Base-by-base conservation (phyloP, 108 stramenopile species). In the Skeletonema menzelii region DNA sequence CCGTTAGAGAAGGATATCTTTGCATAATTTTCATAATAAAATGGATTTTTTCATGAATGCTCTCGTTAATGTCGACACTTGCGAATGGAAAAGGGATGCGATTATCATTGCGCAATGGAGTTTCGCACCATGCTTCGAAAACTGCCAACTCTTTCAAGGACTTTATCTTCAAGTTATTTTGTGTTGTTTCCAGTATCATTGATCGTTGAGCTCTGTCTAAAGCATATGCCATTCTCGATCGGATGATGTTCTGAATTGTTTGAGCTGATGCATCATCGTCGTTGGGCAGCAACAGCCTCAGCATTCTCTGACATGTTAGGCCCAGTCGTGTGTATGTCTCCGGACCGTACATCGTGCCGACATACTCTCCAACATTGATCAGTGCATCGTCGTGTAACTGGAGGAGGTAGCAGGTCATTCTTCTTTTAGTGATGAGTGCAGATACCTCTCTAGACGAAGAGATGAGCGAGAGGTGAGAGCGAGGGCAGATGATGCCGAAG, bases 361-460 rank as follows among this genome's bases (percentile, higher is more conserved):
- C 12, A 27, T 56, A 56, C 14, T 27, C 56, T 27, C 56, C 56
- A 11, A 56, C 10, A 15, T 24, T 27, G 15, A 56, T 27, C 2
- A 56, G 8, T 24, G 44, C 65, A 22, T 66, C 65, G 65, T 66
- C 65, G 15, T 66, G 65, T 10, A 56, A 15, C 56, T 57, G 65
- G 53, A 37, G 35, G 35, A 37, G 8, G 35, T 37, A 37, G 35
- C 12, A 10, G 35, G 11, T 37, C 35, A 37, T 37, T 37, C 11
- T 12, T 37, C 5, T 1, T 4, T 31, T 31, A 31, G 30, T 31
- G 30, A n/a, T n/a, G n/a, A n/a, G n/a, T n/a, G n/a, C n/a, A n/a
- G n/a, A n/a, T n/a, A n/a, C n/a, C n/a, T n/a, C n/a, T n/a, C n/a
- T n/a, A n/a, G n/a, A n/a, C n/a, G n/a, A n/a, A n/a, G n/a, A n/a